Conservation (phyloP, 805 yeast species). For the Myxozyma mucilagina region DNA sequence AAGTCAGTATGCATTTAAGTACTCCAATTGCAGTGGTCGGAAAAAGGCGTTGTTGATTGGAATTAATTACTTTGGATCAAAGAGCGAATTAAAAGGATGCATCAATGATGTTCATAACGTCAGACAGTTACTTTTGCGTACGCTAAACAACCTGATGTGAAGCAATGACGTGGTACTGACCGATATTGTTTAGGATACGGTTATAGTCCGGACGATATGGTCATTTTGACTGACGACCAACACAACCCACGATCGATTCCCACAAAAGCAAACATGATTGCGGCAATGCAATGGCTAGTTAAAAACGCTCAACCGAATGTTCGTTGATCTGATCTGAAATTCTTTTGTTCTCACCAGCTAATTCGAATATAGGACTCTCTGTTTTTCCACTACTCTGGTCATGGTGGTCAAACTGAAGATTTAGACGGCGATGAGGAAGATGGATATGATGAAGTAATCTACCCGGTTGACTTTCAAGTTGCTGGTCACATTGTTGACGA, state of each 20-base stretch:
- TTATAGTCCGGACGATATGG: constrained; percentile 31
- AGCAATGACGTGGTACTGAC: constrained; percentile 27
- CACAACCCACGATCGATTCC: constrained; percentile 51
- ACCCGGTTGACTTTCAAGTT: constrained; percentile 69
- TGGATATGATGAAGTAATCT: constrained; percentile 70
- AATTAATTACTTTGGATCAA: constrained; percentile 69
- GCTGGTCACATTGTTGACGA: constrained; percentile 75
- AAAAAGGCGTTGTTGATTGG: constrained; percentile 78
- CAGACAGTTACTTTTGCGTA: constrained; percentile 30
- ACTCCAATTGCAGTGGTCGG: constrained; percentile 69
- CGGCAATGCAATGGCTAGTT: constrained; percentile 83
- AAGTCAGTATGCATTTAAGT: constrained; percentile 49
- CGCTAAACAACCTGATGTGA: not conserved
- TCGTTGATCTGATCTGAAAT: not conserved
- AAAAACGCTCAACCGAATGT: constrained; percentile 65
- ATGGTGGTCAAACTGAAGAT: constrained; percentile 76
- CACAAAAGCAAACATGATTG: constrained; percentile 64
- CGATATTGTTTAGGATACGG: constrained; percentile 41
- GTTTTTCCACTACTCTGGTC: constrained; percentile 84
- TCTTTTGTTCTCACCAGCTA: not conserved
- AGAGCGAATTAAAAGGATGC: constrained; percentile 68
- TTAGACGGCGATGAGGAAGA: constrained; percentile 72
- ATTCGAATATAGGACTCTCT: constrained; percentile 53
- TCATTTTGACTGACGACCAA: constrained; percentile 47
- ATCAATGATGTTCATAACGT: constrained; percentile 71